These are phyloP conservation scores for Byssothecium circinans DNA, from an alignment of 2,329 filamentous ascomycete genomes.

Conservation along the genomic window DNA sequence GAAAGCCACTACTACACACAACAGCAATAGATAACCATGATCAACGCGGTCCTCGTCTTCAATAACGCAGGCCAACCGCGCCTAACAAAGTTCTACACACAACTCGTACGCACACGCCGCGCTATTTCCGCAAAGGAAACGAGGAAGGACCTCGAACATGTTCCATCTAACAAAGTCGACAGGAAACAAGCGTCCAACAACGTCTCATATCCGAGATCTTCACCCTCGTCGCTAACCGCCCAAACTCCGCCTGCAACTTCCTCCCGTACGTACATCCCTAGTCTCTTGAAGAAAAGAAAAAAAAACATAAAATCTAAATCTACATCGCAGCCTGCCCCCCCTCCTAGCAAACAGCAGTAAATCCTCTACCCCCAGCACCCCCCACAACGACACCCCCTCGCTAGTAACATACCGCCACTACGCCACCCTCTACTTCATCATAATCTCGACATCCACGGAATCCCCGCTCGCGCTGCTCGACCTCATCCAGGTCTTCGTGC, in stretches of 20 bases:
- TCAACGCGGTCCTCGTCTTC: slow-evolving; percentile 98
- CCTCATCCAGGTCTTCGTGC: slow-evolving; percentile 96
- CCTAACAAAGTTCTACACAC: slow-evolving; percentile 97
- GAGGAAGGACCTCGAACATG: no score
- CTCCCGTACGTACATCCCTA: slow-evolving; percentile 61
- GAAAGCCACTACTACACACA: neutral
- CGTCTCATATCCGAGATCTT: slow-evolving; percentile 97
- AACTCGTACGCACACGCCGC: slow-evolving; percentile 67
- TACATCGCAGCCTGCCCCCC: slow-evolving; percentile 66
- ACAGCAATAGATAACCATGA: slow-evolving; percentile 69
- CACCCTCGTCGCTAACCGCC: slow-evolving; percentile 87
- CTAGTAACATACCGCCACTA: slow-evolving; percentile 98
- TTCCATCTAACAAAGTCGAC: no score
- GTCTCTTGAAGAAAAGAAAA: no score
- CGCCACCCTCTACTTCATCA: slow-evolving; percentile 96
- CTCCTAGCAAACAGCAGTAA: slow-evolving; percentile 57
- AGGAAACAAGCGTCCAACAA: slow-evolving; percentile 98
- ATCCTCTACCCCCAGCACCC: slow-evolving; percentile 52
- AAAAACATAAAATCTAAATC: slow-evolving; percentile 49
- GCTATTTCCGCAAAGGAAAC: no score
- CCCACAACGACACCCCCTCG: slow-evolving; percentile 84
- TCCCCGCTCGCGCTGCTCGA: slow-evolving; percentile 94
- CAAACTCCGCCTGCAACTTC: slow-evolving; percentile 94
- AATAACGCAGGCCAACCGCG: slow-evolving; percentile 97
- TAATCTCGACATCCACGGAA: slow-evolving; percentile 95